Percentiles rank a stretch among this genome's conserved stretches.
Evolutionary conservation across 768 basidiomycete species (phyloP).

Genomic region (Lenzites betulinus): DNA sequence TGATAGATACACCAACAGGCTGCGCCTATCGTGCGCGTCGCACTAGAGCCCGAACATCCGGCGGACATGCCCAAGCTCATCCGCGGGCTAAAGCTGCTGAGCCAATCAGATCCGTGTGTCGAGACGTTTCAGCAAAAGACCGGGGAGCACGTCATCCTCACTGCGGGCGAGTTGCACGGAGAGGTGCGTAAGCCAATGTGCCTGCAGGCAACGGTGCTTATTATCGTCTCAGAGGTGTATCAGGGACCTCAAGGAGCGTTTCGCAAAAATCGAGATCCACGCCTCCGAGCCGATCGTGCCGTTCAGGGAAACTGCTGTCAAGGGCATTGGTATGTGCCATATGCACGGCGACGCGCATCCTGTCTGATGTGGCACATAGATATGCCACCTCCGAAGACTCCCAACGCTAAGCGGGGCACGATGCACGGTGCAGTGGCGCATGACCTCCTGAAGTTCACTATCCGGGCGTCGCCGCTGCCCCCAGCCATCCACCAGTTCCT

Average conservation of each 20-base stretch:
- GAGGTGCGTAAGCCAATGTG: slow-evolving; percentile 58
- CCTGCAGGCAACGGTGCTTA: not conserved
- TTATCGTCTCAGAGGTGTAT: slow-evolving; percentile 72
- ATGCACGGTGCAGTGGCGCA: slow-evolving; percentile 69
- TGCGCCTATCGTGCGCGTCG: slow-evolving; percentile 93
- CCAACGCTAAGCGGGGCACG: slow-evolving; percentile 73
- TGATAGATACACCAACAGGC: slow-evolving; percentile 43
- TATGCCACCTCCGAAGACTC: slow-evolving; percentile 82
- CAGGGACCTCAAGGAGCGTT: slow-evolving; percentile 94
- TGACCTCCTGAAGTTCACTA: slow-evolving; percentile 74
- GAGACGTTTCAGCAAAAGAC: slow-evolving; percentile 97
- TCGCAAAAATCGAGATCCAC: slow-evolving; percentile 91
- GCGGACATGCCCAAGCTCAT: slow-evolving; percentile 90
- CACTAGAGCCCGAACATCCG: slow-evolving; percentile 80
- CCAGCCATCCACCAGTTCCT: slow-evolving; percentile 73
- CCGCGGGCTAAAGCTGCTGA: slow-evolving; percentile 82
- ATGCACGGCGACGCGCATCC: not conserved
- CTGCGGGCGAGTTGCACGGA: slow-evolving; percentile 93
- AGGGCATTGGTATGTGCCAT: slow-evolving; percentile 57
- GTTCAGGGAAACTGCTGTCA: slow-evolving; percentile 93
- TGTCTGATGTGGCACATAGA: slow-evolving; percentile 48
- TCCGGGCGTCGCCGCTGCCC: slow-evolving; percentile 85
- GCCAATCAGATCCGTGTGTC: slow-evolving; percentile 95
- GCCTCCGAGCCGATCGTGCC: slow-evolving; percentile 96
- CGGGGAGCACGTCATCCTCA: slow-evolving; percentile 95